Evolutionary conservation across 2,329 filamentous ascomycete genomes (phyloP), one percentile per base, ranked within the genome.

Genomic region (Tolypocladium ophioglossoides): DNA sequence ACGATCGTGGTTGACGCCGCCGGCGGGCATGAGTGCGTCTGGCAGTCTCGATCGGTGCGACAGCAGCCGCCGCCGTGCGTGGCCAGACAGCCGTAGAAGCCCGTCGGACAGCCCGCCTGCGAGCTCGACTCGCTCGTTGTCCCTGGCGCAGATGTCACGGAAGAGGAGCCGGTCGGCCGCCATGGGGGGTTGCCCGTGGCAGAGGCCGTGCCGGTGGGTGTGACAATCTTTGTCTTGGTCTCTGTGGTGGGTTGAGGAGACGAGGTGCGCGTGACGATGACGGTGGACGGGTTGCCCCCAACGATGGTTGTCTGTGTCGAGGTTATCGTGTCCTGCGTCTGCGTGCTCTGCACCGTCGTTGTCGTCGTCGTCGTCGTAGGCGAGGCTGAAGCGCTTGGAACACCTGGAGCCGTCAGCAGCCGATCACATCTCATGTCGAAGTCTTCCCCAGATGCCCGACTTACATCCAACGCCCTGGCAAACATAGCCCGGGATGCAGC

Each of bases 41-140:
- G 82, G 71, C 92, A 97, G 71, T 95, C 81, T 22, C 91, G 83
- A 2, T 90, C 91, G 0, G 89, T 91, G 55, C 87, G 87, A 72
- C 92, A 97, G 73, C 92, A 97, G 2, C 80, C 80, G 22, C 90
- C 90, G 16, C 88, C 90, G 56, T 91, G 89, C 56, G 84, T 84
- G 2, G 92, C 92, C 2, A 85, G 82, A 70, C 92, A 97, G 51
- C 89, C 86, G 69, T 97, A 97, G 75, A 91, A 97, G 2, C 91
- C 91, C 0, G 86, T 91, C 0, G 92, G 92, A 62, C 92, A 97
- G 62, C 70, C 70, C 7, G 64, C 64, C 54, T 72, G 70, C 12
- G 69, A 70, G 39, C 24, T 32, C 1, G 74, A 66, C 14, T 74
- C 68, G 57, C 47, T 65, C 20, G 71, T 70, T 18, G 68, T 70